Base-by-base conservation (phyloP, 2,329 filamentous ascomycete species). In the Periglandula ipomoeae region DNA sequence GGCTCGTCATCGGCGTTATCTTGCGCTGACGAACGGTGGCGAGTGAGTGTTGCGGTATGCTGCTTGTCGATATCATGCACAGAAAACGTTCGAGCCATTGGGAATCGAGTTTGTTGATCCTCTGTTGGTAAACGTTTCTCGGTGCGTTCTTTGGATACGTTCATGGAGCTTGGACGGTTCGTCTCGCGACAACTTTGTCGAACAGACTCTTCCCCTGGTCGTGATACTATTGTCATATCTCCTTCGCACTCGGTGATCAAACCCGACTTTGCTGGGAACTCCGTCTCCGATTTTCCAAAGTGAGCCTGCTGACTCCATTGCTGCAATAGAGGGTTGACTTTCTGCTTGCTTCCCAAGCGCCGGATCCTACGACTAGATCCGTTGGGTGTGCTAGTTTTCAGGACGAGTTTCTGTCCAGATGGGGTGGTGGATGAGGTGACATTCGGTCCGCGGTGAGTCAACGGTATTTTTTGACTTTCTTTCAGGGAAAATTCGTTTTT, bases 271-370 rank as follows among this genome's bases (percentile, higher is more conserved):
- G 40, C 44, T 2, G 45, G 32, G 23, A 49, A 27, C 40, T 48
- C 50, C 51, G 49, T 44, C 48, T 43, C 15, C 48, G 50, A 27
- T 49, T 51, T 37, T n/a, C 38, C 22, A 32, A 19, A 32, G 19
- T 8, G 26, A n/a, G 20, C 53, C 19, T 59, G 55, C 1, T 55
- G 54, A 43, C 55, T 61, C 61, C 64, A 66, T 49, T 53, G 60
- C 43, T 62, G 60, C 13, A 67, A 60, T 6, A 67, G 55, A 5
- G 59, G 62, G 40, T 66, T 41, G 4, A 50, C 42, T 6, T 51
- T n/a, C 39, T 58, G 56, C 4, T 39, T 40, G 30, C 57, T 37
- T 23, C 56, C 54, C 8, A 67, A 56, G 7, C 61, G 61, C 20
- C 65, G 62, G 19, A 67, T 57, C 50, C 60, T 63, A 34, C 59